Evolutionary conservation across 768 basidiomycete species (phyloP).

Genomic region (Scleroderma bovista): DNA sequence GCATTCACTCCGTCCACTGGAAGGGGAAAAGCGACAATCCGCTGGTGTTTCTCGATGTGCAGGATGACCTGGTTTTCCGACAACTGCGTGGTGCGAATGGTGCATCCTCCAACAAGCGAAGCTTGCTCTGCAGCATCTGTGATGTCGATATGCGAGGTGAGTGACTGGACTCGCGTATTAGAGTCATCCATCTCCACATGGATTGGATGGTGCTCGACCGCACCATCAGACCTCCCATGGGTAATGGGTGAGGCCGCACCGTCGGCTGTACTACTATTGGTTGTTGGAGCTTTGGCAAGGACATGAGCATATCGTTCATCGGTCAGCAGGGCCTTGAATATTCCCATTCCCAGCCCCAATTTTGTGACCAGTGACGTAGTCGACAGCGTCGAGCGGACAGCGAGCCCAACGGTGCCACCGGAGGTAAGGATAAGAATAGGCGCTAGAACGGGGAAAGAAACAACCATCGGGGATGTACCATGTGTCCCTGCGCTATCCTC

Average conservation of each 20-base stretch:
- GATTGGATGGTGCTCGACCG: conserved; percentile 1
- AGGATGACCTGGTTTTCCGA: conserved; percentile 1
- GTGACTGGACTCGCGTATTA: conserved; percentile 11
- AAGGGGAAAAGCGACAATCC: conserved; percentile 37
- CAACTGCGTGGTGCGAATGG: conserved; percentile 12
- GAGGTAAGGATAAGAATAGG: conserved; percentile 8
- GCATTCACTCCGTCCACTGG: conserved; percentile 34
- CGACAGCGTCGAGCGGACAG: conserved; percentile 9
- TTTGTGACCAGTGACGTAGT: conserved; percentile 5
- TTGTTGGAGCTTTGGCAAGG: neutral
- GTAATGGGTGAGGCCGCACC: neutral
- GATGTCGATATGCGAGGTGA: conserved; percentile 15
- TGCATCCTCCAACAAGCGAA: conserved; percentile 12
- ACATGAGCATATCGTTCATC: conserved; percentile 15
- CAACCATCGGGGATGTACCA: conserved; percentile 12
- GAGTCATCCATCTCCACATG: conserved; percentile 13
- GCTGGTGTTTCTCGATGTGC: conserved; percentile 12
- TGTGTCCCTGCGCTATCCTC: neutral
- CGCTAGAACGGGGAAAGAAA: conserved; percentile 16
- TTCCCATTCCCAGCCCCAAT: conserved; percentile 11
- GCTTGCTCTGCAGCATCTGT: conserved; percentile 14
- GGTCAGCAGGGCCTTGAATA: conserved; percentile 12
- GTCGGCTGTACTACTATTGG: neutral
- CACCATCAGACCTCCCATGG: neutral
- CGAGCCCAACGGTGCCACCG: conserved; percentile 11